Conservation (phyloP, 1,284 basidiomycete genomes). For the Ceratobasidium sp. region DNA sequence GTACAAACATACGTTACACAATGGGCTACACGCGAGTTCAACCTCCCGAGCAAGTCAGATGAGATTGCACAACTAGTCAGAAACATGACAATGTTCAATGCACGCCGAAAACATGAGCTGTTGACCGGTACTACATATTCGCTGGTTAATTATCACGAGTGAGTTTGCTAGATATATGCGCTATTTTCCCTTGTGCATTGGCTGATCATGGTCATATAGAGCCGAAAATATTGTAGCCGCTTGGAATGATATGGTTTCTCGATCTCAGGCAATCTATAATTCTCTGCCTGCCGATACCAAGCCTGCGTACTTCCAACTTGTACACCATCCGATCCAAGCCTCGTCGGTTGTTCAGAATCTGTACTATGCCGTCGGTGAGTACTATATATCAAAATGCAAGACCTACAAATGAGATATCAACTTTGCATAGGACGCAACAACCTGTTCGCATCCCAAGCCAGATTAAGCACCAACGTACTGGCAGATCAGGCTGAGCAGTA, state of each 20-base stretch:
- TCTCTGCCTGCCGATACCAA: slow-evolving; percentile 63
- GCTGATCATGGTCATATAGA: slow-evolving; percentile 54
- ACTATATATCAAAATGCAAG: too few relatives aligned
- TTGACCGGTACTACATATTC: slow-evolving; percentile 73
- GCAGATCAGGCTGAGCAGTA: slow-evolving; percentile 64
- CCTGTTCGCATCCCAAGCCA: slow-evolving; percentile 72
- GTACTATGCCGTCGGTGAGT: slow-evolving; percentile 66
- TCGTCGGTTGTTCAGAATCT: slow-evolving; percentile 69
- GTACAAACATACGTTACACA: slow-evolving; percentile 66
- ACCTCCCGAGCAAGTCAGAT: slow-evolving; percentile 59
- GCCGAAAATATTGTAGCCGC: slow-evolving; percentile 67
- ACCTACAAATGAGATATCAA: background rate
- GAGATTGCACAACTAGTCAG: slow-evolving; percentile 67
- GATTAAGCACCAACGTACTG: slow-evolving; percentile 70
- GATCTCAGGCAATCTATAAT: slow-evolving; percentile 70
- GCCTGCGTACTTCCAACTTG: slow-evolving; percentile 75
- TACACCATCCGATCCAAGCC: slow-evolving; percentile 73
- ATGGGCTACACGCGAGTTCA: slow-evolving; percentile 78
- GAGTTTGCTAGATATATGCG: slow-evolving; percentile 53
- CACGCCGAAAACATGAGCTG: slow-evolving; percentile 75
- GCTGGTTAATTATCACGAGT: slow-evolving; percentile 76
- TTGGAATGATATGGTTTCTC: slow-evolving; percentile 65
- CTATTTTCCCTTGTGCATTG: background rate
- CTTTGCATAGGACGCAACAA: slow-evolving; percentile 64
- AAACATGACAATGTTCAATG: slow-evolving; percentile 72